Percentiles rank a stretch among this genome's conserved stretches.
These are phyloP conservation scores for Tetracentron sinense DNA, from an alignment of 164 flowering plant genomes.

Conservation along the genomic window DNA sequence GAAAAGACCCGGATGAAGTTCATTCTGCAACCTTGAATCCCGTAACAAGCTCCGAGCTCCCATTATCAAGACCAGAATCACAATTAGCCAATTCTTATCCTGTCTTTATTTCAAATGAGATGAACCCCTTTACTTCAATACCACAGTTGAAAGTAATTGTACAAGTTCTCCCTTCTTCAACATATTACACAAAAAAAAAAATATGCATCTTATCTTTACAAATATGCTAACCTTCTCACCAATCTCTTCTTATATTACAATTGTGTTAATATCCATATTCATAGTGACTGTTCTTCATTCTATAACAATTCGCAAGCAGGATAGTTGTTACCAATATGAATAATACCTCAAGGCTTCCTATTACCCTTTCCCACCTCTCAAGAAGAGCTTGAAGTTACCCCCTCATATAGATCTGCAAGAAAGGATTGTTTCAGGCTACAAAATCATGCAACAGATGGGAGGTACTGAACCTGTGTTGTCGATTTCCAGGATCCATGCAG, in stretches of 20 bases:
- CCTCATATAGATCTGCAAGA: conserved; percentile 6
- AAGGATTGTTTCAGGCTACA: conserved; percentile 48
- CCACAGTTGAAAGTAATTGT: conserved; percentile 24
- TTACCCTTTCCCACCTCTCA: conserved; percentile 11
- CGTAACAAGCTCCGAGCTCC: neutral
- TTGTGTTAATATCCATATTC: conserved; percentile 21
- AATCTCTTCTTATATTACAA: conserved; percentile 44
- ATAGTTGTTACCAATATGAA: conserved; percentile 9
- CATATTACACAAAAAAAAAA: conserved; percentile 38
- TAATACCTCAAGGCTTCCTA: conserved; percentile 12
- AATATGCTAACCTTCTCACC: conserved; percentile 43
- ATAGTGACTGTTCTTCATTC: conserved; percentile 10
- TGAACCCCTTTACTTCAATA: conserved; percentile 13
- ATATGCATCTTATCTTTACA: conserved; percentile 46
- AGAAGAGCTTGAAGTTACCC: conserved; percentile 10
- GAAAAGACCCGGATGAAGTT: too few relatives aligned
- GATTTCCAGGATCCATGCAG: conserved; percentile 50
- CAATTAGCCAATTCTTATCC: neutral
- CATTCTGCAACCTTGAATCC: neutral
- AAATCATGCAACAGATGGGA: conserved; percentile 77
- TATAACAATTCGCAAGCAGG: conserved; percentile 13
- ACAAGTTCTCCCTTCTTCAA: conserved; percentile 30
- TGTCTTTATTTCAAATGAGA: conserved; percentile 11
- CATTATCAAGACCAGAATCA: neutral
- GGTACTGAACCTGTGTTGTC: conserved; percentile 51